Evolutionary conservation across 2,329 filamentous ascomycete species (phyloP), one percentile per base, ranked within the genome.

Genomic region (Colletotrichum simmondsii): DNA sequence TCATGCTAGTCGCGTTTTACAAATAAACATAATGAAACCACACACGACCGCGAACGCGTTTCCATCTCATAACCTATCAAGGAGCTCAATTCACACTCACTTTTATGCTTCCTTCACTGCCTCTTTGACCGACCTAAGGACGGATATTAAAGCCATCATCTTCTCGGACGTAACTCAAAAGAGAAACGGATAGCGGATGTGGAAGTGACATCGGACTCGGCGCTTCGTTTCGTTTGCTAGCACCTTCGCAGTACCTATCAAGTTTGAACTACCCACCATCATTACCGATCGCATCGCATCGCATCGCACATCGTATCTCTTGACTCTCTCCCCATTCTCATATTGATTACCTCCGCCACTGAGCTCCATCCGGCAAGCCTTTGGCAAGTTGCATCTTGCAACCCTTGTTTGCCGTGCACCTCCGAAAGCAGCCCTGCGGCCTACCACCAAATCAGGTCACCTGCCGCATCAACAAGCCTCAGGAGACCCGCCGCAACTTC

Each of bases 381-480:
- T 24, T 53, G 7, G 19, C 19, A 53, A 24, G n/a, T 49, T 22
- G 42, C 8, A 53, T 11, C n/a, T 49, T 49, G 42, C 19, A 8
- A 49, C 24, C 58, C 61, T 63, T 35, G 64, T 54, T 35, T 35
- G 16, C 28, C 56, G 60, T 65, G 24, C 66, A 19, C 54, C 53
- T 54, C 42, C 67, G 61, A 70, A 62, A 71, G 58, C 57, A 52
- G 28, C 28, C 56, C 69, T 69, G 65, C 65, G 53, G 65, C 59
- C 65, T 58, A 72, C 59, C 70, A 46, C n/a, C 53, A 46, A 63
- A 69, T 56, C 65, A 72, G 70, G 53, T 64, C 69, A 68, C 19
- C 65, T 53, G 69, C 69, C 24, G 37, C 52, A 63, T 63, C 69
- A 52, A 64, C 65, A 59, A 64, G 69, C 53, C 32, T 69, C 37